A percentile compares a stretch with the other conserved stretches of the same genome.
Evolutionary conservation across 2,329 filamentous ascomycete species (phyloP).

Genomic region (Oidium heveae): DNA sequence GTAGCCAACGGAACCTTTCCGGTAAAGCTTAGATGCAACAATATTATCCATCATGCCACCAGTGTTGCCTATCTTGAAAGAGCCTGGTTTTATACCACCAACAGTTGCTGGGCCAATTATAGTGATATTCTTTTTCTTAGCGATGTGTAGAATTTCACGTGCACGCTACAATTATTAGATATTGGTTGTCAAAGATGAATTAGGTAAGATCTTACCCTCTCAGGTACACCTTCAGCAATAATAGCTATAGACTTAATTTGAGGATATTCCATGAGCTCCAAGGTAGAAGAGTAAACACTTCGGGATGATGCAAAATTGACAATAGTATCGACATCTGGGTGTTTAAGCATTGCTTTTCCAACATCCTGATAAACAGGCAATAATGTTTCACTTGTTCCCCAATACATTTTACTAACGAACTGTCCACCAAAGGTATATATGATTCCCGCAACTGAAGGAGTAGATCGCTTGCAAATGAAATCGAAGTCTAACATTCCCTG

Average conservation of each 20-base stretch:
- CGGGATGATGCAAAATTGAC: conserved; percentile 99
- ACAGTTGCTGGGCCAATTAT: conserved; percentile 97
- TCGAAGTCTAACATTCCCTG: conserved; percentile 97
- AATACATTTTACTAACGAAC: conserved; percentile 99
- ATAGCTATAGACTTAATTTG: conserved; percentile 98
- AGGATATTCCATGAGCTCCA: conserved; percentile 92
- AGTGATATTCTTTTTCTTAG: conserved; percentile 94
- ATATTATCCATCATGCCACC: conserved; percentile 99
- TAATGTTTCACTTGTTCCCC: conserved; percentile 97
- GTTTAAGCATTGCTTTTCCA: conserved; percentile 81
- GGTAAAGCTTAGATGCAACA: conserved; percentile 98
- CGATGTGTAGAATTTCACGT: conserved; percentile 89
- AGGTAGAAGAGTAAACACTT: conserved; percentile 93
- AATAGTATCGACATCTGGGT: conserved; percentile 86
- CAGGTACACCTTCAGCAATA: conserved; percentile 96
- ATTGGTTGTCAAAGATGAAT: too few species aligned
- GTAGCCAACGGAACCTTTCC: conserved; percentile 94
- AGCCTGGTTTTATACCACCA: conserved; percentile 96
- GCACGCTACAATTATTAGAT: conserved; percentile 39
- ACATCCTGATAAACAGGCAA: conserved; percentile 94
- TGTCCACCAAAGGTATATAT: conserved; percentile 99
- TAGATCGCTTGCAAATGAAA: conserved; percentile 98
- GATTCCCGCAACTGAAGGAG: conserved; percentile 90
- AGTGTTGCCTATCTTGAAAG: conserved; percentile 99
- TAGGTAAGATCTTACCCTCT: conserved; percentile 44